Percentiles rank a stretch among this genome's conserved stretches.
phyloP scores from a whole-genome alignment of 345 rosid species.

The Gossypium thurberi region DNA sequence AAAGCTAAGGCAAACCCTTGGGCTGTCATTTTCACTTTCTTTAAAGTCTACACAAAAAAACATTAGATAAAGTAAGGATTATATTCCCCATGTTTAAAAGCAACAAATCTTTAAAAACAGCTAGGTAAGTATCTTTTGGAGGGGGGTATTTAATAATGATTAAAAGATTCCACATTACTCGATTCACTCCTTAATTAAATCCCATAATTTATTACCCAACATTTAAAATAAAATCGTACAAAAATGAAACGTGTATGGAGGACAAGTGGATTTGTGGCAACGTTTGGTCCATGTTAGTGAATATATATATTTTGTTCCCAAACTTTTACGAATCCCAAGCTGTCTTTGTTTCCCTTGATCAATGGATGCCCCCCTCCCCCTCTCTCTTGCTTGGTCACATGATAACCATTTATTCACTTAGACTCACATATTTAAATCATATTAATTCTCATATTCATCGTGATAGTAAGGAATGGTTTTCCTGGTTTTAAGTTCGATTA shows the following conservation, averaged over 20 bases:
- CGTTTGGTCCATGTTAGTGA: neutral
- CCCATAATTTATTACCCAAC: slow-evolving; percentile 21
- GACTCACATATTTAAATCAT: no score
- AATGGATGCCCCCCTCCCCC: neutral
- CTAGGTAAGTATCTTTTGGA: slow-evolving; percentile 20
- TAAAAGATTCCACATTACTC: slow-evolving; percentile 25
- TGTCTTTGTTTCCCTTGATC: slow-evolving; percentile 19
- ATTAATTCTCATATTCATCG: no score
- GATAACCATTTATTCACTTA: slow-evolving; percentile 20
- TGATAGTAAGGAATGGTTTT: no score
- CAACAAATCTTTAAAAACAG: slow-evolving; percentile 37
- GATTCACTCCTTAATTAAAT: slow-evolving; percentile 26
- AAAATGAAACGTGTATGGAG: slow-evolving; percentile 26
- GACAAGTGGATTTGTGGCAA: slow-evolving; percentile 26
- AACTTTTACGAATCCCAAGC: slow-evolving; percentile 33
- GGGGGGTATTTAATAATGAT: neutral
- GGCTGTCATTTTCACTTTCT: slow-evolving; percentile 31
- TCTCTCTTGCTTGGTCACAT: slow-evolving; percentile 44
- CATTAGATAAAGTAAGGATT: slow-evolving; percentile 20
- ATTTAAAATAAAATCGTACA: neutral
- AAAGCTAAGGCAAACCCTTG: slow-evolving; percentile 18
- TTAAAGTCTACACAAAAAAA: slow-evolving; percentile 17
- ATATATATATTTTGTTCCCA: neutral
- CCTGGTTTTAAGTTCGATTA: no score
- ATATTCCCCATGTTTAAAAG: slow-evolving; percentile 19